A percentile compares a stretch with the other conserved stretches of the same genome.
Evolutionary conservation across 2,329 filamentous ascomycete genomes (phyloP).

Genomic region (Ceratocystiopsis minuta): DNA sequence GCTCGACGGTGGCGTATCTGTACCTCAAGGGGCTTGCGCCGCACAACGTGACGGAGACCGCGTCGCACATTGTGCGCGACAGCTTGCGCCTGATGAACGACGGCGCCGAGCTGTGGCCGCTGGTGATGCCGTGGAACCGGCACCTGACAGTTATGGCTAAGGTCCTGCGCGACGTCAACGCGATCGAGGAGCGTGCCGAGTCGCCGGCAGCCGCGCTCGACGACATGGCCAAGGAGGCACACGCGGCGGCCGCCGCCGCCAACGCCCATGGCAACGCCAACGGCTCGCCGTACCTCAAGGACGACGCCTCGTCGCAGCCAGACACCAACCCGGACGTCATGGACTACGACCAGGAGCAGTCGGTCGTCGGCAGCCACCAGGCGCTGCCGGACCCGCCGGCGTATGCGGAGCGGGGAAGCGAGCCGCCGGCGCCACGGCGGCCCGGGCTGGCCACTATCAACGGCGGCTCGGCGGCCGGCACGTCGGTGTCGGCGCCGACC

Average conservation of each 20-base stretch:
- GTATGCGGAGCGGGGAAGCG: conserved; percentile 29
- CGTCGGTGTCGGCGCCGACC: conserved; percentile 27
- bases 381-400: conserved; percentile 14
- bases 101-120: conserved; percentile 39
- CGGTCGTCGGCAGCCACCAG: too few relatives aligned
- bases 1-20: conserved; percentile 42
- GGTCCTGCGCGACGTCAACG: conserved; percentile 36
- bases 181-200: conserved; percentile 14
- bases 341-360: conserved; percentile 32
- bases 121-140: conserved; percentile 40
- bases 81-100: conserved; percentile 41
- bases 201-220: conserved; percentile 9
- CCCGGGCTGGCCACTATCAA: conserved; percentile 41
- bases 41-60: conserved; percentile 36
- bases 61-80: conserved; percentile 37
- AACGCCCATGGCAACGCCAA: conserved; percentile 14
- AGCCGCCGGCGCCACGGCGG: conserved; percentile 32
- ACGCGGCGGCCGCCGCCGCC: too few relatives aligned
- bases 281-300: conserved; percentile 28
- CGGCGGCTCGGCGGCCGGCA: conserved; percentile 31
- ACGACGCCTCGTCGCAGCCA: conserved; percentile 35
- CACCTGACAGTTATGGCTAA: conserved; percentile 44
- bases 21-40: conserved; percentile 43
- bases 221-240: too few relatives aligned
- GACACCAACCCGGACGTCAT: conserved; percentile 37